Conservation (phyloP, 208 protist species). For the Crithidia bombi region DNA sequence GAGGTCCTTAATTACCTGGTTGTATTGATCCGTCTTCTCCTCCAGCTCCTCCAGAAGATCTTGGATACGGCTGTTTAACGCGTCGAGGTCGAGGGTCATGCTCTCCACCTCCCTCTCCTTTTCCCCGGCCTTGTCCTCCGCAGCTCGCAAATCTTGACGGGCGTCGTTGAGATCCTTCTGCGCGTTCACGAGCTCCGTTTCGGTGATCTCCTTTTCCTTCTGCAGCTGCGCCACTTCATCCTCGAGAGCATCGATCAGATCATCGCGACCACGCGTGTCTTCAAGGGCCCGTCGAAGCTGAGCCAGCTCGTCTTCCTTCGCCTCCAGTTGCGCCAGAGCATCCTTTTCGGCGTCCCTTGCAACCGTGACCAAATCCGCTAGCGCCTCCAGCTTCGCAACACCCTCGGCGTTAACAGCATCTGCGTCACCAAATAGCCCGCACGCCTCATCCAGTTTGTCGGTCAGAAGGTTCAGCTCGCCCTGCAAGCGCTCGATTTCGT, state of each 20-base stretch:
- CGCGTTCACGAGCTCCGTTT: slow-evolving; percentile 30
- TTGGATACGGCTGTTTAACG: slow-evolving; percentile 44
- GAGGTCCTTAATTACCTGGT: slow-evolving; percentile 67
- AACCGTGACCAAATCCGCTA: slow-evolving; percentile 31
- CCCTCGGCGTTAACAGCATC: slow-evolving; percentile 34
- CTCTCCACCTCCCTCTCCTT: slow-evolving; percentile 29
- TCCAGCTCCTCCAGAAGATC: slow-evolving; percentile 61
- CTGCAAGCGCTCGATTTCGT: slow-evolving; percentile 37
- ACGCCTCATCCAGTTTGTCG: slow-evolving; percentile 46
- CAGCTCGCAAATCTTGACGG: slow-evolving; percentile 13
- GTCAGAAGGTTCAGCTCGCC: slow-evolving; percentile 40
- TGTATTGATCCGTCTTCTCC: slow-evolving; percentile 65
- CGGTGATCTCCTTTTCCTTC: slow-evolving; percentile 34
- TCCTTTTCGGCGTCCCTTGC: slow-evolving; percentile 38
- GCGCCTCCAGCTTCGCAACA: slow-evolving; percentile 37
- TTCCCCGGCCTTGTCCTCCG: slow-evolving; percentile 18
- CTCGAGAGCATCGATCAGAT: slow-evolving; percentile 19
- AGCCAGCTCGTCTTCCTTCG: slow-evolving; percentile 41
- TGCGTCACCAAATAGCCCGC: slow-evolving; percentile 31
- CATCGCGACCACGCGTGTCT: slow-evolving; percentile 14
- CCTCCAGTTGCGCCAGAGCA: slow-evolving; percentile 29
- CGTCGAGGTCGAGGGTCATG: slow-evolving; percentile 46
- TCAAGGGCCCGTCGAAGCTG: slow-evolving; percentile 19
- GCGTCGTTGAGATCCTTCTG: slow-evolving; percentile 33
- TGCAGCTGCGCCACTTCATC: slow-evolving; percentile 28